Evolutionary conservation across 1,284 basidiomycete species (phyloP), one percentile per base, ranked within the genome.

Genomic region (Moniliophthora roreri): DNA sequence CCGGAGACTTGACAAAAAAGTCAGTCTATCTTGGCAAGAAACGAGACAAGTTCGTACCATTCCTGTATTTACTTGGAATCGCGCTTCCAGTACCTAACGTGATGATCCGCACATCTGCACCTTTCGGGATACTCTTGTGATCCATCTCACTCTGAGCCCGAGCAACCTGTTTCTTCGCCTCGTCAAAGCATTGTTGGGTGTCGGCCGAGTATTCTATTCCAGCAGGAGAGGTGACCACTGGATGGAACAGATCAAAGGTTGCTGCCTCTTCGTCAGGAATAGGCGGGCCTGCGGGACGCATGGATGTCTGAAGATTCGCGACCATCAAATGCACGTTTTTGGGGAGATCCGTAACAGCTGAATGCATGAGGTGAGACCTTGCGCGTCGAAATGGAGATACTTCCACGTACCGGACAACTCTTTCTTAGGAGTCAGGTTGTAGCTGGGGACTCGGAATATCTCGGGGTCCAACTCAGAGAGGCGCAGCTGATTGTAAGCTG

Each of bases 61-160:
- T 96, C 50, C 93, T 81, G 63, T 91, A 91, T 65, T 87, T 90
- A 39, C 81, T 89, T 0, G 95, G 92, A 28, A 91, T 68, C 0
- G 93, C 89, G 62, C 93, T 95, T 4, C 92, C 91, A 0, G 95
- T 98, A 1, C 95, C 95, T 1, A 98, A 75, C 0, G 95, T 82
- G 2, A 90, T 82, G 38, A 98, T 72, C 2, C 74, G 72, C 10
- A 98, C 80, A 52, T 90, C 80, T 47, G 81, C 79, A 1, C 91
- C 87, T 15, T 73, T 74, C 48, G 62, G 61, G 26, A 42, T 56
- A 10, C 56, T 37, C 20, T 16, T 3, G 16, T 37, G n/a, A 8
- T 11, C 20, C 6, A 56, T 60, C 24, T 55, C 58, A 35, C 46
- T 58, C 16, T 59, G 53, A 1, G 52, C 35, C 26, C 60, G 65